phyloP scores from a whole-genome alignment of 352 stramenopile genomes.

The Blastocystis sp. region DNA sequence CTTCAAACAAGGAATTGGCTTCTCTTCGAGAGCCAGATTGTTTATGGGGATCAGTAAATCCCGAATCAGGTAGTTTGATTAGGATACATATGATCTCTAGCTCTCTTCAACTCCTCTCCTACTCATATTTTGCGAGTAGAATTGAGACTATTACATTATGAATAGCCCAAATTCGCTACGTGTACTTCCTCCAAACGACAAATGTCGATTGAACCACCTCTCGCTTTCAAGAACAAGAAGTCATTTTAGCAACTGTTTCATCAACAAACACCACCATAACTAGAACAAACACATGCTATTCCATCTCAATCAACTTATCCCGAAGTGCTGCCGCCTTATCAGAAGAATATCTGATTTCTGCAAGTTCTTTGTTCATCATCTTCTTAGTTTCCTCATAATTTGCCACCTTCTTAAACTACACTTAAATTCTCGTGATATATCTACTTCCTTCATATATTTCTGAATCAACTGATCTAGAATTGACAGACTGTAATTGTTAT shows the following conservation, averaged over 20 bases:
- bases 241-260: not conserved
- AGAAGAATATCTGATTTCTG: not conserved
- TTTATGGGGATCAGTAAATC: not conserved
- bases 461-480: conserved; percentile 42
- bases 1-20: too few species aligned
- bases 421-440: not conserved
- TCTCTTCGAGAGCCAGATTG: not conserved
- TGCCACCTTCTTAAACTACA: conserved; percentile 23
- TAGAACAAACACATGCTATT: too few species aligned
- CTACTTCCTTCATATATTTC: conserved; percentile 29
- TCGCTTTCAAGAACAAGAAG: not conserved
- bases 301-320: not conserved
- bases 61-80: not conserved
- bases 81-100: not conserved
- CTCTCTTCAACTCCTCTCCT: not conserved
- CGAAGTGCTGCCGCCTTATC: not conserved
- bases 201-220: not conserved
- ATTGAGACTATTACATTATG: not conserved
- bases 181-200: not conserved
- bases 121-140: not conserved
- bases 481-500: not conserved
- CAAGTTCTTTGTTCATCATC: not conserved
- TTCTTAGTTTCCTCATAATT: not conserved
- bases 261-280: not conserved
- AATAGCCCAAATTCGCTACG: not conserved